Base-by-base conservation (phyloP, 805 yeast genomes). In the Ascoidea rubescens region DNA sequence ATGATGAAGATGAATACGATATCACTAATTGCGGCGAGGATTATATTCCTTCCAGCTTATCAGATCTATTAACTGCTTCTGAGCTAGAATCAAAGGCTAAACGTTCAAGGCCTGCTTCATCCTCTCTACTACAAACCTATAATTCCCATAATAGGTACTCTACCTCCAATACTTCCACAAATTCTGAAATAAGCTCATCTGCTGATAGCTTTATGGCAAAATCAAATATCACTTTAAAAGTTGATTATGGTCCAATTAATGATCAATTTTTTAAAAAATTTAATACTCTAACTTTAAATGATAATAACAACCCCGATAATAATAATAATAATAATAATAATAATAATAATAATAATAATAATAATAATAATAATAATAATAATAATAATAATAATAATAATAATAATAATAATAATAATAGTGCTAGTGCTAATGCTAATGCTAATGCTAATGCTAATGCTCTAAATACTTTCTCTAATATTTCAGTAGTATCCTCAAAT, bases 31-130 rank as follows among this genome's bases (percentile, higher is more conserved):
- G 86, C 77, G 48, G 90, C 14, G 43, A 86, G 57, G 95, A 86
- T 61, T 84, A 79, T 58, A 84, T 89, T 4, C 97, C 97, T 1
- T 80, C 83, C 5, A 78, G 90, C 32, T 67, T 89, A 45, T 77
- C 82, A n/a, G 96, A 87, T 57, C 69, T 88, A 50, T 68, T 90
- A 49, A 87, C 95, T 0, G 95, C 95, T 0, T 85, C 79, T 57
- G 96, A 89, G 62, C 66, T 84, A 21, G 71, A 82, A 58, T 73
- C 96, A 10, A 37, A 37, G 14, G 43, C 8, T 48, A 79, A 88
- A 55, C 74, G 72, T 50, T 81, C 89, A 8, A 71, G 87, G 54
- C 73, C 79, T 4, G 60, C 66, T 8, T 54, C 57, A 31, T 50
- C 60, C 32, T 48, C 44, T 37, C 21, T 28, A 31, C 5, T 28